A percentile compares a stretch with the other conserved stretches of the same genome.
Conservation (phyloP, 2,329 filamentous ascomycete genomes). For the Fonsecaea nubica region DNA sequence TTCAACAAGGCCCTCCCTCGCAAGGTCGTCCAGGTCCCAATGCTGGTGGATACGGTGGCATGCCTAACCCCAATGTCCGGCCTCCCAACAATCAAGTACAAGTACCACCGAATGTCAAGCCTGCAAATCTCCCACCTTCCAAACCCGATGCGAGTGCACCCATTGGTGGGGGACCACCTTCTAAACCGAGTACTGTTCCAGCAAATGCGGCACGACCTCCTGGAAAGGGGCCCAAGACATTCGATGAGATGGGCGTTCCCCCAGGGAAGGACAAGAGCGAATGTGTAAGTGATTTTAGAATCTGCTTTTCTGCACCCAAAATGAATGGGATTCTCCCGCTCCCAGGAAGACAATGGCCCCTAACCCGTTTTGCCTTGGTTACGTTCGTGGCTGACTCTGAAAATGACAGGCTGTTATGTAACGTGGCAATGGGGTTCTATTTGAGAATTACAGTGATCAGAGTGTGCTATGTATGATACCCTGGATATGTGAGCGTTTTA, state of each 20-base stretch:
- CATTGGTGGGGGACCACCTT: conserved; percentile 38
- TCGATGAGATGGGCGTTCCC: conserved; percentile 97
- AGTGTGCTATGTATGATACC: conserved; percentile 2
- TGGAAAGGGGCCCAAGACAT: conserved; percentile 86
- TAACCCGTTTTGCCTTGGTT: not conserved
- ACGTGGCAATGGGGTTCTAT: not conserved
- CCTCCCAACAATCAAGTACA: conserved; percentile 15
- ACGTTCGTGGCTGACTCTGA: not conserved
- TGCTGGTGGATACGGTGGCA: conserved; percentile 25
- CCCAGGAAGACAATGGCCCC: not conserved
- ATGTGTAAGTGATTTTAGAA: conserved; percentile 69
- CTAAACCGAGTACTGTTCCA: conserved; percentile 49
- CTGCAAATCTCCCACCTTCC: conserved; percentile 35
- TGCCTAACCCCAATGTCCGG: conserved; percentile 21
- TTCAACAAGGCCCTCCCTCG: conserved; percentile 34
- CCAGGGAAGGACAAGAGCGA: conserved; percentile 82
- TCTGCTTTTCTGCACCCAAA: not conserved
- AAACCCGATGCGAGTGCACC: conserved; percentile 31
- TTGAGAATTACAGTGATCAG: not conserved
- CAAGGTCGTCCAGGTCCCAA: conserved; percentile 29
- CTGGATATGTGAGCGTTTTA: not conserved
- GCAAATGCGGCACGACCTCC: conserved; percentile 42
- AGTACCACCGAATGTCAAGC: conserved; percentile 27
- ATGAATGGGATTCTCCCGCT: not conserved
- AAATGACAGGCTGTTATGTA: conserved; percentile 2